Evolutionary conservation across 495 filamentous ascomycete genomes (phyloP), one percentile per base, ranked within the genome.

Genomic region (Achaetomiella virescens): DNA sequence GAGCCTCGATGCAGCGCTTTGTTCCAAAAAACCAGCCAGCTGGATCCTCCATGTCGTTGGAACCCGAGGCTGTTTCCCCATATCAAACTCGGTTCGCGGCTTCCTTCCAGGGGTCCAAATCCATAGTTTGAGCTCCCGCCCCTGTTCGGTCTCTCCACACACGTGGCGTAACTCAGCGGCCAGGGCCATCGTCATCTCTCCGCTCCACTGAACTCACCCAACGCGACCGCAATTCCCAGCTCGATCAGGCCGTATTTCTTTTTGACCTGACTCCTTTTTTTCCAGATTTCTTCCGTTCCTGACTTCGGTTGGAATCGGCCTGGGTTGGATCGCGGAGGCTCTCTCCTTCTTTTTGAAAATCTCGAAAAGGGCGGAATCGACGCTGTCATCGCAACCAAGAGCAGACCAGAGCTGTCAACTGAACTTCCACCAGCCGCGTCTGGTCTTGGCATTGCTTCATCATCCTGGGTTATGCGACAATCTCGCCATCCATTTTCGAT

Each of bases 391-490:
- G 6, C n/a, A n/a, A n/a, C n/a, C n/a, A n/a, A n/a, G n/a, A 46
- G 29, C 38, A 22, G 42, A 44, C 36, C n/a, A 40, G n/a, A 6
- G 25, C n/a, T 2, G 21, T n/a, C 36, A 20, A 40, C 40, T 51
- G 41, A 17, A 60, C 45, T 36, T n/a, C 45, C 48, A 48, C 59
- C 55, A 47, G 55, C 54, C 55, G 50, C 38, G 31, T 57, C 61
- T 64, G n/a, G n/a, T n/a, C n/a, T n/a, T 67, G 61, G 64, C 61
- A 59, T 61, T 59, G 63, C 64, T 55, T 64, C 61, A 64, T 53
- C 53, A 33, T 36, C 54, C 49, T 46, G 51, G 36, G 27, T 52
- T 41, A 54, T 60, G 54, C 55, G 54, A 63, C 55, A 66, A 61
- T 58, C 56, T 33, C 24, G 31, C 36, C 22, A 31, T 41, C 48